Conservation (phyloP, 2,329 filamentous ascomycete species). For the Sporothrix dimorphospora region DNA sequence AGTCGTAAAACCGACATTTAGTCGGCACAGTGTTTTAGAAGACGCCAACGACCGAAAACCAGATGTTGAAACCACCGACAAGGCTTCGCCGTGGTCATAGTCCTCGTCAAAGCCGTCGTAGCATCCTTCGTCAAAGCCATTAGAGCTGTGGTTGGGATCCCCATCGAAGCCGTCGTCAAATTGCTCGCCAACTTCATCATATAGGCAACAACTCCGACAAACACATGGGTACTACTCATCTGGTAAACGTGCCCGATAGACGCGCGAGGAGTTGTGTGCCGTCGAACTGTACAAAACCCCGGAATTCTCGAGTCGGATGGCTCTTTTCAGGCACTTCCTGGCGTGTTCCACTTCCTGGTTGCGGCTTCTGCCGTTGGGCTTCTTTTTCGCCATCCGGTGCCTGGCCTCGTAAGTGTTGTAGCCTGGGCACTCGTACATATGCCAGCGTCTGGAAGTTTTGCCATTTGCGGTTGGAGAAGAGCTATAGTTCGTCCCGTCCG, state of each 20-base stretch:
- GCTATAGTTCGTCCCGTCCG: background rate
- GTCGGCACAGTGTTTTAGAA: too few species aligned
- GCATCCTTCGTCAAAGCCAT: too few species aligned
- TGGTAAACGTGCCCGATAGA: background rate
- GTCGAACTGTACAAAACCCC: background rate
- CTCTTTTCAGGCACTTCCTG: background rate
- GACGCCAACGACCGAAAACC: too few species aligned
- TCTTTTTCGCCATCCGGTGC: background rate
- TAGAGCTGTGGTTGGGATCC: too few species aligned
- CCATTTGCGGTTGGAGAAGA: background rate
- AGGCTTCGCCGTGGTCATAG: background rate
- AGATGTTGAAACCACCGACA: too few species aligned
- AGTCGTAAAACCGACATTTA: too few species aligned
- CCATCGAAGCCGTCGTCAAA: too few species aligned
- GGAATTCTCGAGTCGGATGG: background rate
- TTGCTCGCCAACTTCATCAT: too few species aligned
- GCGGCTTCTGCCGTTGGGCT: background rate
- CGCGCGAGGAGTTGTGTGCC: background rate
- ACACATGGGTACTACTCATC: background rate
- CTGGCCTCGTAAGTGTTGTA: background rate
- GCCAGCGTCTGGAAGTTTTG: background rate
- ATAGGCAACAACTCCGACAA: background rate
- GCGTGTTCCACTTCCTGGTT: background rate
- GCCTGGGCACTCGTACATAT: background rate
- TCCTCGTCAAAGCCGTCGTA: too few species aligned